A percentile compares a stretch with the other conserved stretches of the same genome.
Evolutionary conservation across 2,329 filamentous ascomycete genomes (phyloP).

Genomic region (Ophiostoma angusticollis): DNA sequence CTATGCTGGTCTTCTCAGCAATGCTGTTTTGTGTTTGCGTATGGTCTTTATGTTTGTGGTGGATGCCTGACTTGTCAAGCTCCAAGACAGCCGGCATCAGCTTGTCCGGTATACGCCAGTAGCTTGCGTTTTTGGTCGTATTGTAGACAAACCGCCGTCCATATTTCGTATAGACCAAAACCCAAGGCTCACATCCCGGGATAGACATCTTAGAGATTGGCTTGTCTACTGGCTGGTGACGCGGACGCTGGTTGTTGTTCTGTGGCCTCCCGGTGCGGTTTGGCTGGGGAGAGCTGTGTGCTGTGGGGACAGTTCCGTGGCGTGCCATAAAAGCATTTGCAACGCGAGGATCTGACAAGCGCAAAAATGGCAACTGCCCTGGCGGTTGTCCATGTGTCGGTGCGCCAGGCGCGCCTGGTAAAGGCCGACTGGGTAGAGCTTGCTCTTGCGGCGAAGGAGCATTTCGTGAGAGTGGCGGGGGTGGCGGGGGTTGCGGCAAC

Average conservation of each 20-base stretch:
- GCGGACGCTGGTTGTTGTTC: conserved; percentile 40
- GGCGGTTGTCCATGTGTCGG: conserved; percentile 26
- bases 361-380: conserved; percentile 24
- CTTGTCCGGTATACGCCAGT: conserved; percentile 88
- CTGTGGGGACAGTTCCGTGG: conserved; percentile 17
- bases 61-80: conserved; percentile 59
- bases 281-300: conserved; percentile 20
- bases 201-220: conserved; percentile 71
- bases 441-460: conserved; percentile 13
- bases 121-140: conserved; percentile 70
- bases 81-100: conserved; percentile 65
- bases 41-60: no score
- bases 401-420: not conserved
- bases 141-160: conserved; percentile 87
- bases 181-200: conserved; percentile 73
- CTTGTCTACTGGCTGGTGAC: conserved; percentile 60
- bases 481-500: conserved; percentile 16
- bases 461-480: conserved; percentile 18
- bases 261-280: conserved; percentile 10
- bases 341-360: conserved; percentile 40
- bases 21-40: no score
- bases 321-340: conserved; percentile 50
- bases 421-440: conserved; percentile 14
- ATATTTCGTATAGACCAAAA: conserved; percentile 85
- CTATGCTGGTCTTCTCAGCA: conserved; percentile 12